phyloP scores from a whole-genome alignment of 139 green algal genomes.

The Chlamydomonas sphaeroides region DNA sequence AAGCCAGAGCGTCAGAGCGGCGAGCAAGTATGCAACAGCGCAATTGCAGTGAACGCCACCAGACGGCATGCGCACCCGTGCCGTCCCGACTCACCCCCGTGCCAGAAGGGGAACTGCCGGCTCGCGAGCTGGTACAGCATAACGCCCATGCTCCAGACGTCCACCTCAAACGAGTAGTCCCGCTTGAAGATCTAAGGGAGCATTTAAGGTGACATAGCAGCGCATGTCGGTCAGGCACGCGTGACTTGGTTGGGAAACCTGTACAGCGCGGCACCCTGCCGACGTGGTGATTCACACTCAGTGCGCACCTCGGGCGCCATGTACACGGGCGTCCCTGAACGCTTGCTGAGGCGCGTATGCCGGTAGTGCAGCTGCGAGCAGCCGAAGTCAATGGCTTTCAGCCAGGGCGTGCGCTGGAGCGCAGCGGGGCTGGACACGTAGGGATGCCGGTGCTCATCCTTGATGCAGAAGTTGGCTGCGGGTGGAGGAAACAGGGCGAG shows the following conservation, averaged over 20 bases:
- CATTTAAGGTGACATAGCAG: too few relatives aligned
- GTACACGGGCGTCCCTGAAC: constrained; percentile 84
- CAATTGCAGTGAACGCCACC: too few relatives aligned
- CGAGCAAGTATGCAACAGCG: too few relatives aligned
- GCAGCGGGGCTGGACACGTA: not conserved
- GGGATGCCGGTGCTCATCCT: constrained; percentile 37
- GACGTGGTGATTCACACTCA: too few relatives aligned
- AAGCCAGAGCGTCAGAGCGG: too few relatives aligned
- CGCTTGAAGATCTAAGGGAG: constrained; percentile 73
- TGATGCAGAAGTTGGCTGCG: constrained; percentile 54
- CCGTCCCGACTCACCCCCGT: too few relatives aligned
- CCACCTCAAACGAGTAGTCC: constrained; percentile 74
- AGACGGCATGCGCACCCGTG: too few relatives aligned
- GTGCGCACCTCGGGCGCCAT: constrained; percentile 77
- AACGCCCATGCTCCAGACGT: constrained; percentile 84
- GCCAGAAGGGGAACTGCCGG: constrained; percentile 68
- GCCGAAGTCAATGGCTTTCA: constrained; percentile 71
- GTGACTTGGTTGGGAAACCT: too few relatives aligned
- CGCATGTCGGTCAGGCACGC: too few relatives aligned
- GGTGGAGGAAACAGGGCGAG: too few relatives aligned
- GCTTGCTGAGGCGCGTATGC: constrained; percentile 59
- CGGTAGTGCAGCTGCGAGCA: constrained; percentile 58
- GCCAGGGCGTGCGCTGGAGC: constrained; percentile 40
- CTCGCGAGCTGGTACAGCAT: constrained; percentile 80
- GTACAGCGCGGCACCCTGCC: too few relatives aligned